Evolutionary conservation across 2,329 filamentous ascomycete species (phyloP).

Genomic region (Cryphonectria radicalis): DNA sequence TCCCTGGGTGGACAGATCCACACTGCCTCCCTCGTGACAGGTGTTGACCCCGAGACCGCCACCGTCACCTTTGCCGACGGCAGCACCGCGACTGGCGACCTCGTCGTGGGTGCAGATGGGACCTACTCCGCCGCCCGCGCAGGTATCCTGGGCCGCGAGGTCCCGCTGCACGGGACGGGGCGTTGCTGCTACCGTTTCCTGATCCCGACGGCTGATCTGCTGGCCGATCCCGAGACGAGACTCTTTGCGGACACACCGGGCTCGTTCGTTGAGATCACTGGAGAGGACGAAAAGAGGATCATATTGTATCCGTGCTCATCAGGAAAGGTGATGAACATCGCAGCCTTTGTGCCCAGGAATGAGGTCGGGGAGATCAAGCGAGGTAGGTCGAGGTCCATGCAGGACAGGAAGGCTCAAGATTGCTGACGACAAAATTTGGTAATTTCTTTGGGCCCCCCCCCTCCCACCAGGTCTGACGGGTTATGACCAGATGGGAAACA

Average conservation of each 20-base stretch:
- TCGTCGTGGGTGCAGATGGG: constrained; percentile 27
- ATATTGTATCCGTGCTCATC: constrained; percentile 21
- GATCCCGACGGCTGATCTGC: constrained; percentile 15
- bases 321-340: constrained; percentile 21
- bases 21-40: constrained; percentile 3
- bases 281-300: constrained; percentile 9
- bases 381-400: constrained; percentile 5
- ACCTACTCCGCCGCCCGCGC: constrained; percentile 21
- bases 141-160: constrained; percentile 7
- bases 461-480: constrained; percentile 19
- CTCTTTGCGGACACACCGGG: constrained; percentile 16
- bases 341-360: constrained; percentile 16
- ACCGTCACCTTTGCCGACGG: constrained; percentile 22
- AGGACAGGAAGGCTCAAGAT: neutral
- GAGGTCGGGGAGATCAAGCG: constrained; percentile 27
- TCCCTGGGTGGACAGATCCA: constrained; percentile 22
- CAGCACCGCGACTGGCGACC: constrained; percentile 20
- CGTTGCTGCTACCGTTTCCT: constrained; percentile 26
- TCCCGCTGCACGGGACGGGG: constrained; percentile 15
- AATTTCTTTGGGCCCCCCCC: too few relatives aligned
- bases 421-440: neutral
- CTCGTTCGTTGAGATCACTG: constrained; percentile 16
- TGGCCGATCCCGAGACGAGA: constrained; percentile 12
- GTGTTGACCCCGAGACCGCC: constrained; percentile 20
- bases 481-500: constrained; percentile 26